These are phyloP conservation scores for Plantago elongata DNA, from an alignment of 257 asterid species.

Conservation along the genomic window DNA sequence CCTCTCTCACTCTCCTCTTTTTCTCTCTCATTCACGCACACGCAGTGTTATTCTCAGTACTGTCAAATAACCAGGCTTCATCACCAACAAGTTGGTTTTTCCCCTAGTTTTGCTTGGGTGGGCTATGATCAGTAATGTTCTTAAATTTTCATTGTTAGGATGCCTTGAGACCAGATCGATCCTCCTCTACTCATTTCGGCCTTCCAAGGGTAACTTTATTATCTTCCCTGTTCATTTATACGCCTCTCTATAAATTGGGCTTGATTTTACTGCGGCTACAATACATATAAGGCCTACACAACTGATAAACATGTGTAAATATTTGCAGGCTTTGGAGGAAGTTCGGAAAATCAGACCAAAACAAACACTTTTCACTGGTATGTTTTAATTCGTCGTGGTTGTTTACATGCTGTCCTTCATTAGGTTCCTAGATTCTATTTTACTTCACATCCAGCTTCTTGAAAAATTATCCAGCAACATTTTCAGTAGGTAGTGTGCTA, in stretches of 20 bases:
- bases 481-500: neutral
- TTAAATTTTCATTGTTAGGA: conserved; percentile 42
- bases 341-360: conserved; percentile 82
- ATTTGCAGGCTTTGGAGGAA: conserved; percentile 82
- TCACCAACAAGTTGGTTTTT: neutral
- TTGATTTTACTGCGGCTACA: too few relatives aligned
- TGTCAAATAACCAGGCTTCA: neutral
- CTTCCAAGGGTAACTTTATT: conserved; percentile 68
- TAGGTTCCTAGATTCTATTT: neutral
- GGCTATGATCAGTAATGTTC: conserved; percentile 1
- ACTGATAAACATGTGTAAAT: conserved; percentile 5
- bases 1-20: conserved; percentile 14
- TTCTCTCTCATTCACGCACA: too few relatives aligned
- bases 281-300: neutral
- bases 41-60: neutral
- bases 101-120: neutral
- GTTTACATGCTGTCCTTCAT: neutral
- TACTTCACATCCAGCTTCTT: neutral
- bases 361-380: conserved; percentile 91
- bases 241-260: neutral
- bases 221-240: neutral
- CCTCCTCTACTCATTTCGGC: conserved; percentile 92
- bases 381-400: neutral
- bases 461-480: conserved; percentile 5
- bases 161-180: conserved; percentile 92